phyloP scores from a whole-genome alignment of 148 eudicot species.

The Cornus suecica region DNA sequence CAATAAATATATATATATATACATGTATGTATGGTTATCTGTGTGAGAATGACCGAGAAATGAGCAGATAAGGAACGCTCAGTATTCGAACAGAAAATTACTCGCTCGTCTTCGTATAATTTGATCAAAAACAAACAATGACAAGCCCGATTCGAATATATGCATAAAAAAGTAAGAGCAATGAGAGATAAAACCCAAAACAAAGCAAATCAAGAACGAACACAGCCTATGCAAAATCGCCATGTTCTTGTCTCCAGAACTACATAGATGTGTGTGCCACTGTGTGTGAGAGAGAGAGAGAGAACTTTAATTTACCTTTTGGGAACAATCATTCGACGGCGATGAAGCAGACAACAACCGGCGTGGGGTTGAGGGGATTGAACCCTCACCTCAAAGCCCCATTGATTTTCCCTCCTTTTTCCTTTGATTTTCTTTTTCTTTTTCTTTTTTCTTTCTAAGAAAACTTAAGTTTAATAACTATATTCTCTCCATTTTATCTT shows the following conservation, averaged over 20 bases:
- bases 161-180: not conserved
- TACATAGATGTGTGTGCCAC: too few species aligned
- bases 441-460: too few species aligned
- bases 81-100: not conserved
- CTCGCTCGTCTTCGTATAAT: not conserved
- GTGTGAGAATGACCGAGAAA: too few species aligned
- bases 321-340: not conserved
- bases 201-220: not conserved
- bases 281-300: not conserved
- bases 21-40: too few species aligned
- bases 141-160: not conserved
- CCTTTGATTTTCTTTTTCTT: too few species aligned
- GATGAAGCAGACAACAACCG: not conserved
- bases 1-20: too few species aligned
- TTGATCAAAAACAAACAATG: not conserved
- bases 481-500: too few species aligned
- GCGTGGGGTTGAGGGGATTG: not conserved
- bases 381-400: too few species aligned
- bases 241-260: too few species aligned
- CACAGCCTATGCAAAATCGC: not conserved
- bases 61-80: not conserved
- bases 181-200: not conserved
- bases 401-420: too few species aligned
- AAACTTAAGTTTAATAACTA: too few species aligned
- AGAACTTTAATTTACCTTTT: not conserved